These are phyloP conservation scores for Blastobotrys illinoisensis DNA, from an alignment of 1,139 yeast species.

Conservation along the genomic window DNA sequence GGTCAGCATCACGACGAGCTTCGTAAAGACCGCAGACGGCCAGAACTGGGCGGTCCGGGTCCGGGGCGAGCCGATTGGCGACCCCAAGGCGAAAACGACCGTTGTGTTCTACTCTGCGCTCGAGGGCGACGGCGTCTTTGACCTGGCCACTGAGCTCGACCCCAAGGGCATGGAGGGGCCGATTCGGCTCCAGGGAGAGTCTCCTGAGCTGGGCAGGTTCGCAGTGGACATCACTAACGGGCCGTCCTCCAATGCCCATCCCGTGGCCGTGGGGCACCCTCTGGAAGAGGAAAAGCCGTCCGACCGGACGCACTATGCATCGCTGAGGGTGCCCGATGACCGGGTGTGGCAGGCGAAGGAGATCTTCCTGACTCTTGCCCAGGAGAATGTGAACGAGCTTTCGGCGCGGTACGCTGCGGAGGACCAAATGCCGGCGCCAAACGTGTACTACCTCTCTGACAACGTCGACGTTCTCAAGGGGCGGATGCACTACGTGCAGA, in stretches of 20 bases:
- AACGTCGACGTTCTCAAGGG: slow-evolving; percentile 52
- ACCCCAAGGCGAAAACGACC: slow-evolving; percentile 47
- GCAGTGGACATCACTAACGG: slow-evolving; percentile 28
- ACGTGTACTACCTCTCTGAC: slow-evolving; percentile 52
- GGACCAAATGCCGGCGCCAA: slow-evolving; percentile 32
- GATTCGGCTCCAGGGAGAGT: slow-evolving; percentile 30
- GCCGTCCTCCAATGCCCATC: slow-evolving; percentile 27
- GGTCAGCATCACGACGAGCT: slow-evolving; percentile 60
- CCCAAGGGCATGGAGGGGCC: slow-evolving; percentile 29
- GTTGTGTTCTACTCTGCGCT: slow-evolving; percentile 74
- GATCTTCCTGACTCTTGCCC: slow-evolving; percentile 61
- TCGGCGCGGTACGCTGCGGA: slow-evolving; percentile 35
- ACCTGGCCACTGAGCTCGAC: slow-evolving; percentile 25
- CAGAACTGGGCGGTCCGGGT: slow-evolving; percentile 74
- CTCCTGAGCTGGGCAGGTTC: slow-evolving; percentile 35
- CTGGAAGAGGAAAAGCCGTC: slow-evolving; percentile 29
- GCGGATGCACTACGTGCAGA: slow-evolving; percentile 74
- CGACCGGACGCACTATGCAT: slow-evolving; percentile 55
- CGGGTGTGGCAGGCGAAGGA: slow-evolving; percentile 79
- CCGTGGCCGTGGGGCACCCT: slow-evolving; percentile 24
- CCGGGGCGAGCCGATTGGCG: slow-evolving; percentile 54
- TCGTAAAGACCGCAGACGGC: slow-evolving; percentile 67
- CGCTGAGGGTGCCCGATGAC: slow-evolving; percentile 66
- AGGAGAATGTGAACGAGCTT: slow-evolving; percentile 57
- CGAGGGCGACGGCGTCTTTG: slow-evolving; percentile 46